Percentiles rank a stretch among this genome's conserved stretches.
Evolutionary conservation across 2,329 filamentous ascomycete genomes (phyloP).

Genomic region (Canariomyces notabilis): DNA sequence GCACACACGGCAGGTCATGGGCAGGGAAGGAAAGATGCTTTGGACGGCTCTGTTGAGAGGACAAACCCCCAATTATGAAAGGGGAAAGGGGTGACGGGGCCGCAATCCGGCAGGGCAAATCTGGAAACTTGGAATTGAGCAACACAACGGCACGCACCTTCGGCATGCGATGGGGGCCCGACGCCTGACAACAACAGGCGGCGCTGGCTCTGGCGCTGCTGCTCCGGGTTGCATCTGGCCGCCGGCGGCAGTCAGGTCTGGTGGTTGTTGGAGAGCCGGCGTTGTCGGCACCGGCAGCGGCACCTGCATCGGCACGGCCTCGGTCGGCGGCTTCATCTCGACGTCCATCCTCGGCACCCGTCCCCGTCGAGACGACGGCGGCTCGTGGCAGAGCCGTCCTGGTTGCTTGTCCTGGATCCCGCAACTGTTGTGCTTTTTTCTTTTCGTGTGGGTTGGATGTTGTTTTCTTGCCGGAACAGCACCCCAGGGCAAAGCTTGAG

Average conservation of each 20-base stretch:
- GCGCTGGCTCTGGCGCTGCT: conserved; percentile 1
- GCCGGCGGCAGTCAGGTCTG: conserved; percentile 1
- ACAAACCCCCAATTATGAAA: too few relatives aligned
- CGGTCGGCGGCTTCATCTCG: conserved; percentile 17
- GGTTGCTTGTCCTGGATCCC: too few relatives aligned
- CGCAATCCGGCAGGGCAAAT: background rate
- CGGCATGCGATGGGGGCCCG: conserved; percentile 49
- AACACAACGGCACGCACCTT: conserved; percentile 38
- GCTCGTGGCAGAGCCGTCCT: conserved; percentile 5
- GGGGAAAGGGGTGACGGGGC: background rate
- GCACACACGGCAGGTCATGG: too few relatives aligned
- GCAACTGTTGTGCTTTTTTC: too few relatives aligned
- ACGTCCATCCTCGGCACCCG: conserved; percentile 18
- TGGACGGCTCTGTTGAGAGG: background rate
- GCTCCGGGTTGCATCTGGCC: conserved; percentile 6
- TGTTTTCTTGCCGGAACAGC: conserved; percentile 11
- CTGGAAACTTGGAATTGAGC: too few relatives aligned
- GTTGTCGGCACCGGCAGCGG: conserved; percentile 1
- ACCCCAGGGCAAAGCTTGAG: conserved; percentile 1
- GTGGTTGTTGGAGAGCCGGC: conserved; percentile 7
- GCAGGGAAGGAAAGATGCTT: too few relatives aligned
- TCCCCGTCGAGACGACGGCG: background rate
- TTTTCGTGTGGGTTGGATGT: too few relatives aligned
- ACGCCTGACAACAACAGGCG: conserved; percentile 36
- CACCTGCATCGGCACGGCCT: too few relatives aligned